Evolutionary conservation across 371 early-diverging fungal species (phyloP), one percentile per base, ranked within the genome.

Genomic region (Mucor lusitanicus): DNA sequence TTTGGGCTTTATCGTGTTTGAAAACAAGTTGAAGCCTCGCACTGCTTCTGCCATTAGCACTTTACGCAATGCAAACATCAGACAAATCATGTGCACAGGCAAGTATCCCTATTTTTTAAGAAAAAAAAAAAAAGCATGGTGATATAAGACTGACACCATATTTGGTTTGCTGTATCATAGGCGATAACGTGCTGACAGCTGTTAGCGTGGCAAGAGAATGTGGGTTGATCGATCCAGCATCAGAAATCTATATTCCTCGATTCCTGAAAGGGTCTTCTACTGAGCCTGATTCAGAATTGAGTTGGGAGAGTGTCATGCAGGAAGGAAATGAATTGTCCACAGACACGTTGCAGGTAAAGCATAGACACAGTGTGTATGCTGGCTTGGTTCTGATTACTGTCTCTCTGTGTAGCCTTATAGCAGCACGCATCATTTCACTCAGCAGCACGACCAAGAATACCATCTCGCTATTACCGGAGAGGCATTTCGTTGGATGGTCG

Each of bases 31-130:
- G 21, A 99, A 99, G 75, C 88, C 91, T 5, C 92, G 91, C 2
- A 95, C 99, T 0, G 80, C 85, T 12, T 77, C 87, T 1, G 95
- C 96, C 0, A 88, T 99, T n/a, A 76, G 86, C 28, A 91, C 90
- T 27, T 87, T 99, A 21, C 87, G 88, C 39, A 82, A 82, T 28
- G 99, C 99, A n/a, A 87, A 87, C 23, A 95, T 99, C 62, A 87
- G 96, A 35, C 92, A 91, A 76, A 88, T 98, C 56, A 99, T 99
- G 99, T 98, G 99, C 76, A 99, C 99, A 0, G 99, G 85, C 82
- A 77, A 67, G 50, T 46, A 21, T 81, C 33, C 33, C 33, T 33
- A 1, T 33, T 30, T 30, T 30, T 2, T 30, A 30, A 30, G 6
- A 30, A 30, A 30, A 30, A 30, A 30, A 30, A 30, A 30, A 30